Evolutionary conservation across 495 filamentous ascomycete genomes (phyloP).

Genomic region (Sporormia fimetaria): DNA sequence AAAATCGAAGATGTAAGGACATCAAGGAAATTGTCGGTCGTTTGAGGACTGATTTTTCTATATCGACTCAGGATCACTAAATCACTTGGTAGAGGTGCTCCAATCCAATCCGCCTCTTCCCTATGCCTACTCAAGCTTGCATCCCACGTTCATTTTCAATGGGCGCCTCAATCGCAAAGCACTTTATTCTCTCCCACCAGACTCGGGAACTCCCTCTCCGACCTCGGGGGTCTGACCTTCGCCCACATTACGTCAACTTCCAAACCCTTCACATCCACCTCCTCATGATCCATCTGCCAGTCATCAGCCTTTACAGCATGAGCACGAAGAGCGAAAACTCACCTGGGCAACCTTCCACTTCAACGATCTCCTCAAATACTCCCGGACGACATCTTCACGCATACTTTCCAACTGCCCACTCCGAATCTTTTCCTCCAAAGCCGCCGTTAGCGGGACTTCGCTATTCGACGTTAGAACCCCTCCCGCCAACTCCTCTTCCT

Average conservation of each 20-base stretch:
- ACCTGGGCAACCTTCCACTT: slow-evolving; percentile 32
- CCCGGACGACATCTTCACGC: slow-evolving; percentile 32
- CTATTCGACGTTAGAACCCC: slow-evolving; percentile 34
- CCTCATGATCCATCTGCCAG: slow-evolving; percentile 26
- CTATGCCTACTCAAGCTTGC: background rate
- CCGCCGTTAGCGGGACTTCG: slow-evolving; percentile 46
- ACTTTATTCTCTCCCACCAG: slow-evolving; percentile 6
- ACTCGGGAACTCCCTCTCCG: slow-evolving; percentile 10
- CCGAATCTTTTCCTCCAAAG: slow-evolving; percentile 36
- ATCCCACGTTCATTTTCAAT: too few relatives aligned
- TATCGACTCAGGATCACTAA: too few relatives aligned
- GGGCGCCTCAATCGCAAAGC: slow-evolving; percentile 2
- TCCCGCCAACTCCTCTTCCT: slow-evolving; percentile 3
- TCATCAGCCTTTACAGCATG: slow-evolving; percentile 19
- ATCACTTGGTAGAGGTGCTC: too few relatives aligned
- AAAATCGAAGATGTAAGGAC: too few relatives aligned
- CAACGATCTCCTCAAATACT: slow-evolving; percentile 38
- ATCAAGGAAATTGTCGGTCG: too few relatives aligned
- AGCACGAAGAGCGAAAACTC: slow-evolving; percentile 4
- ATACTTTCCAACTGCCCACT: slow-evolving; percentile 35
- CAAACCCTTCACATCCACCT: slow-evolving; percentile 28
- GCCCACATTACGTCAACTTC: slow-evolving; percentile 31
- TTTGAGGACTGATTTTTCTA: too few relatives aligned
- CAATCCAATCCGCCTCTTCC: background rate
- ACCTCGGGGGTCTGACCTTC: slow-evolving; percentile 19